These are phyloP conservation scores for Cordyceps cateniannulata DNA, from an alignment of 2,329 filamentous ascomycete genomes.

Conservation along the genomic window DNA sequence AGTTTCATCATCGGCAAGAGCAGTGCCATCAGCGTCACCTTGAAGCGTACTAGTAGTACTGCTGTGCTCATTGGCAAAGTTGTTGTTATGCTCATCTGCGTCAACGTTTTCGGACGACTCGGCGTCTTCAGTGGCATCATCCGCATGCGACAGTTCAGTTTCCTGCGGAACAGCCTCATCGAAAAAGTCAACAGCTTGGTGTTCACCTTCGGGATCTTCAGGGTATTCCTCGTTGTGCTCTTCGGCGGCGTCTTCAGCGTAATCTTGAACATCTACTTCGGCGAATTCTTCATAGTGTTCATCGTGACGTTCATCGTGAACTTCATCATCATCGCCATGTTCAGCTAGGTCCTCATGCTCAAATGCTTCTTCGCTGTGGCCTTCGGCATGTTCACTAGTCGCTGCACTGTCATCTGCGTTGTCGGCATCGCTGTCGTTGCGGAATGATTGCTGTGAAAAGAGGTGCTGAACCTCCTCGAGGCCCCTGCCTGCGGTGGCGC, in stretches of 20 bases:
- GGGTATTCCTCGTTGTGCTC: constrained; percentile 17
- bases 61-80: constrained; percentile 16
- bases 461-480: constrained; percentile 35
- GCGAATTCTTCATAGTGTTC: constrained; percentile 13
- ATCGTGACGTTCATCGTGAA: constrained; percentile 16
- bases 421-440: constrained; percentile 1
- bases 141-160: constrained; percentile 4
- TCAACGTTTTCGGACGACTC: constrained; percentile 16
- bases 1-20: constrained; percentile 17
- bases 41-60: constrained; percentile 28
- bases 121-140: not conserved
- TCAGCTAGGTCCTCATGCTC: not conserved
- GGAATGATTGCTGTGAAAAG: constrained; percentile 20
- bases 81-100: constrained; percentile 17
- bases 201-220: constrained; percentile 13
- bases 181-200: constrained; percentile 12
- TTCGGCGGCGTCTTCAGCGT: constrained; percentile 16
- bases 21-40: constrained; percentile 25
- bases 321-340: constrained; percentile 14
- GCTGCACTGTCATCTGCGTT: constrained; percentile 15
- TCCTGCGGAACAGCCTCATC: constrained; percentile 16
- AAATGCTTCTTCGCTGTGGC: constrained; percentile 19
- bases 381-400: constrained; percentile 14
- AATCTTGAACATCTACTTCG: constrained; percentile 16
- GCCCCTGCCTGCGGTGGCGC: constrained; percentile 34